Evolutionary conservation across 495 filamentous ascomycete genomes (phyloP).

Genomic region (Tuber calosporum): DNA sequence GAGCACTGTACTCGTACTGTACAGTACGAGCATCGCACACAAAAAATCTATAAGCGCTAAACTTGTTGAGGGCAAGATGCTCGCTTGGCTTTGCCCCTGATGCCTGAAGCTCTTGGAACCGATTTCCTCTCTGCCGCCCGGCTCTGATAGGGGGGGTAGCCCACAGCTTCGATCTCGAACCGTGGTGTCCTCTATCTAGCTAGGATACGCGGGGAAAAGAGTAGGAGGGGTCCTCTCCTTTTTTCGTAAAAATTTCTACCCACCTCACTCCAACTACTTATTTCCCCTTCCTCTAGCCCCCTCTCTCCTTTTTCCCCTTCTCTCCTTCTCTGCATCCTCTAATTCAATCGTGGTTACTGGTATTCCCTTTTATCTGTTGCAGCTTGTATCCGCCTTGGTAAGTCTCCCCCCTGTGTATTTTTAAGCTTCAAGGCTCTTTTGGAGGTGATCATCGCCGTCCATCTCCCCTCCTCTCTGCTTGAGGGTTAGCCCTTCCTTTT

Average conservation of each 20-base stretch:
- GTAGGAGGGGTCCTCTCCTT: conserved; percentile 2
- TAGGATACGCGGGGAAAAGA: background rate
- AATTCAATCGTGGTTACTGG: background rate
- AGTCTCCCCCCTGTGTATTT: background rate
- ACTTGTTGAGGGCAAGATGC: background rate
- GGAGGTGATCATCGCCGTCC: background rate
- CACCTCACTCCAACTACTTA: background rate
- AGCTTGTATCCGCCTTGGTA: background rate
- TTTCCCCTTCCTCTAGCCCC: background rate
- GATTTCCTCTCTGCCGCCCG: background rate
- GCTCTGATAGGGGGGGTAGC: background rate
- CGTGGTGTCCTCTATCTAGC: background rate
- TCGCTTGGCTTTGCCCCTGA: background rate
- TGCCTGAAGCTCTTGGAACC: background rate
- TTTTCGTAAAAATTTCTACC: background rate
- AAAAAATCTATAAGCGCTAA: background rate
- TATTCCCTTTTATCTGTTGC: background rate
- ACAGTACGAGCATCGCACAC: too few relatives aligned
- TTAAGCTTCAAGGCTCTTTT: background rate
- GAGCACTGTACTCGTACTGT: too few relatives aligned
- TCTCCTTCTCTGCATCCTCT: background rate
- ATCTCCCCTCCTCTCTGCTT: background rate
- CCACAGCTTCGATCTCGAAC: background rate
- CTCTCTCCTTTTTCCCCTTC: background rate
- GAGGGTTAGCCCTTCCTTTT: background rate